A percentile compares a stretch with the other conserved stretches of the same genome.
phyloP scores from a whole-genome alignment of 2,329 filamentous ascomycete species.

The Aspergillus sp. region DNA sequence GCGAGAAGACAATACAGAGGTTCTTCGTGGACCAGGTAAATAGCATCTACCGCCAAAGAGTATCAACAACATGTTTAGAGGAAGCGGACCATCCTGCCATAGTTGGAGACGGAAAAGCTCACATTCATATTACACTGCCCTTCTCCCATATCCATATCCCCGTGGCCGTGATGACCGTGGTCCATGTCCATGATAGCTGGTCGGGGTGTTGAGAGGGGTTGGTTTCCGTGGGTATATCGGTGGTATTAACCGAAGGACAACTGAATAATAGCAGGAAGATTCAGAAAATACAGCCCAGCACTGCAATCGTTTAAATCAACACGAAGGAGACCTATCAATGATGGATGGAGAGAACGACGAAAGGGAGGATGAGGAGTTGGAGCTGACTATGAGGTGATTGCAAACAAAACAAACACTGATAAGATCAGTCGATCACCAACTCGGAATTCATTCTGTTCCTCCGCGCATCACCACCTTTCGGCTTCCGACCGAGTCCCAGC shows the following conservation, averaged over 20 bases:
- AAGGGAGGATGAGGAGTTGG: not conserved
- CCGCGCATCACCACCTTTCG: not conserved
- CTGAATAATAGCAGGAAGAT: not conserved
- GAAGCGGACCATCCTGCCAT: not conserved
- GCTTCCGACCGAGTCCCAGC: not conserved
- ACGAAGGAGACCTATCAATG: not conserved
- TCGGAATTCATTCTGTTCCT: constrained; percentile 7
- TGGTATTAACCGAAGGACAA: not conserved
- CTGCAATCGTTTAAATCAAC: not conserved
- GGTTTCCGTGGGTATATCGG: no score
- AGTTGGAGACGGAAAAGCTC: constrained; percentile 30
- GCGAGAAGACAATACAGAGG: constrained; percentile 92
- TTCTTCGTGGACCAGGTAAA: constrained; percentile 95
- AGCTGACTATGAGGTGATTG: constrained; percentile 22
- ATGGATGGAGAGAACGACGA: no score
- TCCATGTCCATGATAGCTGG: constrained; percentile 38
- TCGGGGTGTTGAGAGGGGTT: not conserved
- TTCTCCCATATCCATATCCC: constrained; percentile 57
- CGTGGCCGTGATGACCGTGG: constrained; percentile 46
- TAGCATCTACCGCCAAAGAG: constrained; percentile 69
- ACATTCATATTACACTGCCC: constrained; percentile 88
- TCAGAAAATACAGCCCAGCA: not conserved
- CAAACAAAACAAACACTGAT: constrained; percentile 39
- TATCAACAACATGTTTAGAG: not conserved
- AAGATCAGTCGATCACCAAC: constrained; percentile 18